These are phyloP conservation scores for Oryza meridionalis DNA, from an alignment of 176 grass and related monocot species.

Conservation along the genomic window DNA sequence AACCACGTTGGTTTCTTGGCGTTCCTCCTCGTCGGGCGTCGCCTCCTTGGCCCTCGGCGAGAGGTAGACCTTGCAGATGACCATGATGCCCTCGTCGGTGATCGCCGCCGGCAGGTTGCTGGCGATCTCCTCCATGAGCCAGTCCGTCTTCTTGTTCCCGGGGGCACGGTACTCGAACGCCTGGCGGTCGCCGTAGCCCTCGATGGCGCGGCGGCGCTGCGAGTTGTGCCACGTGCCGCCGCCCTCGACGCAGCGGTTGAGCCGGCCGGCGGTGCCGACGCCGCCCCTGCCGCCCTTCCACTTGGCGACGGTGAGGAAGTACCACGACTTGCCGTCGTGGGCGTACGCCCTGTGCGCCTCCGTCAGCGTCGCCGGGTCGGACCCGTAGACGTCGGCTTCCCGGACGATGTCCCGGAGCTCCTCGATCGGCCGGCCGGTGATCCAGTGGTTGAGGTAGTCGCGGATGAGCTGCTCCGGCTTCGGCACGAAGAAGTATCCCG, in stretches of 20 bases:
- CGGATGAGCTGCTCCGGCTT: slow-evolving; percentile 7
- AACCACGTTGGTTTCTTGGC: neutral
- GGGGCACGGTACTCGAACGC: slow-evolving; percentile 15
- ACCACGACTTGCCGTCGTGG: neutral
- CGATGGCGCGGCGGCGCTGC: neutral
- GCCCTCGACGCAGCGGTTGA: neutral
- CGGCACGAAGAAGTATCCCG: slow-evolving; percentile 12
- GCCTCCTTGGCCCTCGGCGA: neutral
- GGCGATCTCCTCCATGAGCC: slow-evolving; percentile 10
- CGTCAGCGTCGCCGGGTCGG: neutral
- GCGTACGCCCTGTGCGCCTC: neutral
- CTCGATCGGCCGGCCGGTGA: neutral
- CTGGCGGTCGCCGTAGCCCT: neutral
- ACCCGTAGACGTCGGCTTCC: neutral
- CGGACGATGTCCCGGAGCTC: neutral
- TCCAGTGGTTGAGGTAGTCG: slow-evolving; percentile 36
- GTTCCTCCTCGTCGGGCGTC: neutral
- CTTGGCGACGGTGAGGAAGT: neutral
- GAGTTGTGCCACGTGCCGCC: slow-evolving; percentile 8
- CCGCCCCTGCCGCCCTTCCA: slow-evolving; percentile 1
- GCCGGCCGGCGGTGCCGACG: neutral
- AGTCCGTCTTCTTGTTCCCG: neutral
- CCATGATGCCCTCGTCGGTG: neutral
- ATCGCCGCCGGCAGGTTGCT: neutral
- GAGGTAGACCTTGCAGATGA: slow-evolving; percentile 5